Evolutionary conservation across 192 early-diverging fungal species (phyloP).

Genomic region (Gryganskiella cystojenkinii): DNA sequence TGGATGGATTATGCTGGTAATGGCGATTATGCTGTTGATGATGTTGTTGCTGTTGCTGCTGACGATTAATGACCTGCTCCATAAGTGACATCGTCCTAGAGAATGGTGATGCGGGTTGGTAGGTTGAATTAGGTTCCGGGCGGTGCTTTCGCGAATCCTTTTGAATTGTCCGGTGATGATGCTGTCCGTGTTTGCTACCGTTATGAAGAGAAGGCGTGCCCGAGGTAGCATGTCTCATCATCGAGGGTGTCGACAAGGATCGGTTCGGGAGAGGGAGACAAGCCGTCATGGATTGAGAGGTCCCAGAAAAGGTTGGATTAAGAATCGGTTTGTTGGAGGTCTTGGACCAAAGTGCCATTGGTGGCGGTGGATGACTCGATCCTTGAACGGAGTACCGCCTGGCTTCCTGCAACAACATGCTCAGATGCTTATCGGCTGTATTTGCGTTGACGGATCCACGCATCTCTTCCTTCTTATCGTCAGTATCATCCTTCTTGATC

Average conservation of each 20-base stretch:
- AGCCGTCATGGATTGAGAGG: slow-evolving; percentile 6
- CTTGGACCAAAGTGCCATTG: slow-evolving; percentile 33
- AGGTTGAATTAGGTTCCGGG: neutral
- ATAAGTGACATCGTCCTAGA: slow-evolving; percentile 35
- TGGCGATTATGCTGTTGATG: slow-evolving; percentile 6
- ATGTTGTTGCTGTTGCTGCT: slow-evolving; percentile 28
- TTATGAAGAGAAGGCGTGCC: neutral
- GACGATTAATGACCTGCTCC: slow-evolving; percentile 49
- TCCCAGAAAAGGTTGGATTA: slow-evolving; percentile 21
- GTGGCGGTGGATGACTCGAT: slow-evolving; percentile 8
- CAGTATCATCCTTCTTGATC: neutral
- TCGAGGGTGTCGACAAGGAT: slow-evolving; percentile 27
- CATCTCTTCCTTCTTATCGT: neutral
- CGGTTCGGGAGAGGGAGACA: slow-evolving; percentile 19
- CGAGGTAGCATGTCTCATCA: too few species aligned
- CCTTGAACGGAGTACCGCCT: slow-evolving; percentile 27
- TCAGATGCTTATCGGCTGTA: slow-evolving; percentile 29
- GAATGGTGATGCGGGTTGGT: slow-evolving; percentile 2
- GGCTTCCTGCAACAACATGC: slow-evolving; percentile 40
- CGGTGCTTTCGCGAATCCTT: slow-evolving; percentile 26
- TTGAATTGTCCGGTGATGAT: neutral
- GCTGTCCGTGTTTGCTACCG: slow-evolving; percentile 8
- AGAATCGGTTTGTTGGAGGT: slow-evolving; percentile 20
- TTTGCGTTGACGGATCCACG: slow-evolving; percentile 15
- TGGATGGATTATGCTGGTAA: too few species aligned